phyloP scores from a whole-genome alignment of 2,329 filamentous ascomycete genomes.

The Thermothelomyces thermophilus region DNA sequence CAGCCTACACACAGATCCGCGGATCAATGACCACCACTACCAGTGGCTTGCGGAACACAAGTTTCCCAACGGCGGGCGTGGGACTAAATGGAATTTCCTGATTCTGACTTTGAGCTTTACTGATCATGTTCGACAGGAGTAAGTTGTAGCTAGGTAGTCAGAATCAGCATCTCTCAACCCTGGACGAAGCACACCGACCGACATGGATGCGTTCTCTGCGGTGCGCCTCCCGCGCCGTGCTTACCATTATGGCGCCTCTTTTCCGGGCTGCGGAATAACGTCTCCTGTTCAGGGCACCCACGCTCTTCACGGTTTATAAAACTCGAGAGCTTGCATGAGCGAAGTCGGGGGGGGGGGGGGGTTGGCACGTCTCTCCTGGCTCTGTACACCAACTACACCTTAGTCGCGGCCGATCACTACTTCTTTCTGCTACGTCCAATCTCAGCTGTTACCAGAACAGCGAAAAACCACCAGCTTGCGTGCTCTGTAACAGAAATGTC shows the following conservation, averaged over 20 bases:
- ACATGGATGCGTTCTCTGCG: background rate
- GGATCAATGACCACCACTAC: too few species aligned
- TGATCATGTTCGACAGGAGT: too few species aligned
- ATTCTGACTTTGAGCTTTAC: too few species aligned
- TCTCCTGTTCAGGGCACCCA: background rate
- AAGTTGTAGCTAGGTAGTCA: too few species aligned
- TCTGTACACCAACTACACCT: background rate
- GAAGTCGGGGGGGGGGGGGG: background rate
- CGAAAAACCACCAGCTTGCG: slow-evolving; percentile 1
- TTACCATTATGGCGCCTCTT: background rate
- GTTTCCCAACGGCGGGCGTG: too few species aligned
- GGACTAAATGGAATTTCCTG: too few species aligned
- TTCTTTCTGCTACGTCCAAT: background rate
- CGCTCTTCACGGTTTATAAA: background rate
- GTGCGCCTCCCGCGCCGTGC: background rate
- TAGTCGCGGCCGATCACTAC: slow-evolving; percentile 1
- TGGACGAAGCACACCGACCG: too few species aligned
- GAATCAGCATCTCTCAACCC: too few species aligned
- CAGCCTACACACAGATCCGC: too few species aligned
- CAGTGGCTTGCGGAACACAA: too few species aligned
- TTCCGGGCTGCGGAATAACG: too few species aligned
- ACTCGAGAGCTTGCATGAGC: background rate
- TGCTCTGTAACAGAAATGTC: slow-evolving; percentile 1
- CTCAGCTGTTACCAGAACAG: background rate
- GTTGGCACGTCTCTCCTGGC: background rate